Evolutionary conservation across 2,329 filamentous ascomycete genomes (phyloP).

Genomic region (Ascochyta pisi): DNA sequence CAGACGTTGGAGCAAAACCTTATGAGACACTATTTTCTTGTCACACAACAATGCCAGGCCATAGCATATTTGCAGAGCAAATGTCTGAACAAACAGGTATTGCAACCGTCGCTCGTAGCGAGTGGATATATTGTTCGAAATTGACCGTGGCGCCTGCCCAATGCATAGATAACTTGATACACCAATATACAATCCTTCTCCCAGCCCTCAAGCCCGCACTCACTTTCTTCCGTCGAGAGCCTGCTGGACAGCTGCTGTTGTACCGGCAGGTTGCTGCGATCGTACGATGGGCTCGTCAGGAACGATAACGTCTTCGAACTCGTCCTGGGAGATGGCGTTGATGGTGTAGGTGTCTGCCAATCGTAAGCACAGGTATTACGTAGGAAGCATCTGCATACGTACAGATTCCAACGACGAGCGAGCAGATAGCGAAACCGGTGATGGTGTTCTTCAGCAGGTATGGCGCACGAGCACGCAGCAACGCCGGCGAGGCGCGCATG

Average conservation of each 20-base stretch:
- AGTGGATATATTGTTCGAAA: constrained; percentile 24
- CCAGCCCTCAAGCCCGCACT: neutral
- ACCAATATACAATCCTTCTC: constrained; percentile 29
- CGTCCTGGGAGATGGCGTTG: constrained; percentile 88
- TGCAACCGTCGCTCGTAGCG: constrained; percentile 9
- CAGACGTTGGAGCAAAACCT: neutral
- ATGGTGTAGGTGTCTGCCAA: constrained; percentile 73
- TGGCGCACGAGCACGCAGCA: constrained; percentile 89
- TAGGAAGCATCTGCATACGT: constrained; percentile 28
- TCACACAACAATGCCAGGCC: neutral
- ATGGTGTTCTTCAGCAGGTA: constrained; percentile 90
- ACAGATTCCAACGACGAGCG: constrained; percentile 87
- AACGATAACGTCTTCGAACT: constrained; percentile 94
- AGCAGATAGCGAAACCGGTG: constrained; percentile 77
- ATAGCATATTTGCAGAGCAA: neutral
- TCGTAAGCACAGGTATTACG: constrained; percentile 18
- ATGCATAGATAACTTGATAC: constrained; percentile 38
- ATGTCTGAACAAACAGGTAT: neutral
- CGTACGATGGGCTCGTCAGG: constrained; percentile 71
- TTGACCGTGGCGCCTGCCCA: constrained; percentile 37
- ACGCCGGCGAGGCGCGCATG: constrained; percentile 83
- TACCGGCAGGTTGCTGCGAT: constrained; percentile 38
- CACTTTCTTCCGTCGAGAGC: constrained; percentile 41
- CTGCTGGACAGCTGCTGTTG: constrained; percentile 40
- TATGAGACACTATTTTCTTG: neutral